Percentiles rank a stretch among this genome's conserved stretches.
Evolutionary conservation across 1,139 yeast genomes (phyloP).

Genomic region (Taiozyma sp.): DNA sequence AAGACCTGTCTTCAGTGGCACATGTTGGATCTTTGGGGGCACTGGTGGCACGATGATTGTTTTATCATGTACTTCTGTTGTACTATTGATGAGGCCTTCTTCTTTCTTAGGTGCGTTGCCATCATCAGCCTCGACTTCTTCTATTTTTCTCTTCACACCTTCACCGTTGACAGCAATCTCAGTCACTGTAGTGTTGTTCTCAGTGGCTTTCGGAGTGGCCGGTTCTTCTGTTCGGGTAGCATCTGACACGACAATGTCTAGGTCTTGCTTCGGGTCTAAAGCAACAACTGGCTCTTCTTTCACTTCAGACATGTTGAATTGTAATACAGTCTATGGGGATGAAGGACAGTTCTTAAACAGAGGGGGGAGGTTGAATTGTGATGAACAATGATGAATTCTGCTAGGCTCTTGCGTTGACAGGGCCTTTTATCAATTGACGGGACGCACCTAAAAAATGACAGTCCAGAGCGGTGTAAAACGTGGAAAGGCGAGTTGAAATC

Average conservation of each 20-base stretch:
- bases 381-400: neutral
- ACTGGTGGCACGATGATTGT: conserved; percentile 51
- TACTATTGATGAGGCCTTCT: conserved; percentile 1
- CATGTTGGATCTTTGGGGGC: conserved; percentile 40
- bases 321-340: neutral
- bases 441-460: neutral
- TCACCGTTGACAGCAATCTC: neutral
- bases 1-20: conserved; percentile 83
- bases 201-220: neutral
- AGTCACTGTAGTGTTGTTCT: neutral
- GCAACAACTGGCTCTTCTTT: neutral
- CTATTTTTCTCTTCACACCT: conserved; percentile 18
- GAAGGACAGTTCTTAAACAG: neutral
- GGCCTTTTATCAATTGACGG: neutral
- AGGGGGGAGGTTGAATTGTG: neutral
- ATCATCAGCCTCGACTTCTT: conserved; percentile 13
- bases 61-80: conserved; percentile 18
- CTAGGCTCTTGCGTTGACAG: neutral
- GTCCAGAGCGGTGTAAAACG: neutral
- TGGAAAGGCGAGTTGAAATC: neutral
- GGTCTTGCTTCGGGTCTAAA: conserved; percentile 3
- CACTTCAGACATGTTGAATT: neutral
- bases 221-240: conserved; percentile 2
- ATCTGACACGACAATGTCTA: conserved; percentile 5
- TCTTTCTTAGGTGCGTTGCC: conserved; percentile 1